Conservation (phyloP, 139 green algal species). For the Chlorella sp. region DNA sequence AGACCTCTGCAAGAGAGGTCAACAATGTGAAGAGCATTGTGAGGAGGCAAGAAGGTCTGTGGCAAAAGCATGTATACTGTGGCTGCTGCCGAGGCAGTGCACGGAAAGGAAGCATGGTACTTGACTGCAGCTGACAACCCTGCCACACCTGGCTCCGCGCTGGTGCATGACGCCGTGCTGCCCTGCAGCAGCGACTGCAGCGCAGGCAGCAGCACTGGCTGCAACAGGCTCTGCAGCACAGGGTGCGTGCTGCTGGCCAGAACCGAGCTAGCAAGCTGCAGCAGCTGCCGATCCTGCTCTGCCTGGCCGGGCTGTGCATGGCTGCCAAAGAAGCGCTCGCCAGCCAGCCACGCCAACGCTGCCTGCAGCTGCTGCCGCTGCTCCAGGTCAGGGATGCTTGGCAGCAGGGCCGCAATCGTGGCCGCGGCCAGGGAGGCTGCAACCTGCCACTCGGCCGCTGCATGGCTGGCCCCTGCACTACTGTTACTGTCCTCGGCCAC, state of each 20-base stretch:
- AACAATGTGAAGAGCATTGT: not conserved
- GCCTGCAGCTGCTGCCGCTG: constrained; percentile 13
- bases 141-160: no score
- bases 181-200: constrained; percentile 24
- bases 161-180: not conserved
- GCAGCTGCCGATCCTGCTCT: not conserved
- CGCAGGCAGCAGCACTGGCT: constrained; percentile 55
- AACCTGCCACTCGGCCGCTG: constrained; percentile 36
- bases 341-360: constrained; percentile 4
- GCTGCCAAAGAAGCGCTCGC: not conserved
- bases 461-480: not conserved
- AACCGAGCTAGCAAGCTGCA: not conserved
- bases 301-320: not conserved
- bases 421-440: constrained; percentile 58
- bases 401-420: constrained; percentile 61
- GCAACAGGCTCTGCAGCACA: constrained; percentile 43
- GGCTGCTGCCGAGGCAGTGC: no score
- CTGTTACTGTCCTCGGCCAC: constrained; percentile 10
- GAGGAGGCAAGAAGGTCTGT: not conserved
- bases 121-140: no score
- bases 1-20: not conserved
- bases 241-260: constrained; percentile 26
- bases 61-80: no score
- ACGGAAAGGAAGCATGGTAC: no score
- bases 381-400: constrained; percentile 24